phyloP scores from a whole-genome alignment of 2,329 filamentous ascomycete genomes.

The Neocucurbitaria cava region DNA sequence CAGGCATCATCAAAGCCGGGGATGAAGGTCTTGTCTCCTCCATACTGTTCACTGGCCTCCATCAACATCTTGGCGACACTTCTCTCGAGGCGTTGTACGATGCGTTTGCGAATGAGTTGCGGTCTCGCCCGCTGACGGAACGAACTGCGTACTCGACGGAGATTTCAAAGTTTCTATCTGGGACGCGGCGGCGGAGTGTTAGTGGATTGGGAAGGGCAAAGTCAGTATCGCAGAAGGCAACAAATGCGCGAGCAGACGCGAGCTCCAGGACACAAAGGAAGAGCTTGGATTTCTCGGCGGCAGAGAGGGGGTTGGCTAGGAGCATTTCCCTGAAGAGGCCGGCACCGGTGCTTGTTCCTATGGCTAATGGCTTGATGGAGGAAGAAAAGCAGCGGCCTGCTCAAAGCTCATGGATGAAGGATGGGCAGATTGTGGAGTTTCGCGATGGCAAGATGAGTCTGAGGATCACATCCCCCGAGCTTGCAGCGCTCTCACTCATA shows the following conservation, averaged over 20 bases:
- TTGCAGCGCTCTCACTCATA: conserved; percentile 38
- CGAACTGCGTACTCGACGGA: conserved; percentile 31
- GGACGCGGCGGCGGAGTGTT: conserved; percentile 15
- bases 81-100: conserved; percentile 35
- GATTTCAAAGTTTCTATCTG: conserved; percentile 31
- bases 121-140: conserved; percentile 25
- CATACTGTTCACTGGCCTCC: conserved; percentile 31
- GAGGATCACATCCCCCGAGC: conserved; percentile 29
- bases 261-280: conserved; percentile 18
- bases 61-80: conserved; percentile 30
- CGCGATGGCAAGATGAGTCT: conserved; percentile 21
- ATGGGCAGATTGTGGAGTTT: conserved; percentile 28
- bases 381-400: conserved; percentile 4
- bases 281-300: conserved; percentile 23
- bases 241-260: conserved; percentile 17
- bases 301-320: conserved; percentile 22
- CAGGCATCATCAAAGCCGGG: conserved; percentile 41
- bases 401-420: conserved; percentile 32
- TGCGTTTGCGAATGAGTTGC: conserved; percentile 34
- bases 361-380: conserved; percentile 16
- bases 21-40: conserved; percentile 40
- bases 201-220: conserved; percentile 22
- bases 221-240: conserved; percentile 23
- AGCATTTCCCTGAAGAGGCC: conserved; percentile 24
- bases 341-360: conserved; percentile 16